Conservation (phyloP, 345 rosid species). For the Camelina laxa region DNA sequence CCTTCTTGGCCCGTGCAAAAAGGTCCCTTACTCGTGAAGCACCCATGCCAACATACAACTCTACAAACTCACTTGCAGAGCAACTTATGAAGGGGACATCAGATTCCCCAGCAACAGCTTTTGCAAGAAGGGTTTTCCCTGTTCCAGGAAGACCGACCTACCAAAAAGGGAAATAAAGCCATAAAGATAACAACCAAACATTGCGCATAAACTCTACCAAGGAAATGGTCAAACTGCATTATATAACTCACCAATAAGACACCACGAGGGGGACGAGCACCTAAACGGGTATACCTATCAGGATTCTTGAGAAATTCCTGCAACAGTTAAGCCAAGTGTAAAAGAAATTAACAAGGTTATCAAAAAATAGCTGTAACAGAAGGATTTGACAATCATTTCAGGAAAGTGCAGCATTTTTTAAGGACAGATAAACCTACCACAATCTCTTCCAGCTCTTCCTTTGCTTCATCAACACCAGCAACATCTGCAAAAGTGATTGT, state of each 20-base stretch:
- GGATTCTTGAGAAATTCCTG: slow-evolving; percentile 99
- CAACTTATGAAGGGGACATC: slow-evolving; percentile 96
- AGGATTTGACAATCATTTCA: too few relatives aligned
- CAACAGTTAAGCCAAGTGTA: slow-evolving; percentile 37
- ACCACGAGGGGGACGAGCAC: slow-evolving; percentile 99
- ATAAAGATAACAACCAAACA: slow-evolving; percentile 8
- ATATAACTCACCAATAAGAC: slow-evolving; percentile 80
- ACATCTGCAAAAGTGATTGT: slow-evolving; percentile 90
- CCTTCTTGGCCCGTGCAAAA: slow-evolving; percentile 96
- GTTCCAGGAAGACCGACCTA: slow-evolving; percentile 99
- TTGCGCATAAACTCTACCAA: background rate
- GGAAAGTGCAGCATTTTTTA: background rate
- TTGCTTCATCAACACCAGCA: slow-evolving; percentile 98
- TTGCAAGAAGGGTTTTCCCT: slow-evolving; percentile 94
- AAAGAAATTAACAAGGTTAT: slow-evolving; percentile 23
- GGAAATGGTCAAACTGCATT: background rate
- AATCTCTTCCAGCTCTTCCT: slow-evolving; percentile 98
- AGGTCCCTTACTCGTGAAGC: slow-evolving; percentile 99
- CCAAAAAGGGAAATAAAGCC: background rate
- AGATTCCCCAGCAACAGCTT: slow-evolving; percentile 97
- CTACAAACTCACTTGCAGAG: slow-evolving; percentile 96
- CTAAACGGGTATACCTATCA: slow-evolving; percentile 76
- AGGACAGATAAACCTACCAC: slow-evolving; percentile 61
- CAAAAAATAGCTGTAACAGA: too few relatives aligned
- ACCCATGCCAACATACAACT: slow-evolving; percentile 97